Evolutionary conservation across 2,329 filamentous ascomycete genomes (phyloP), one percentile per base, ranked within the genome.

Genomic region (Knufia fluminis): DNA sequence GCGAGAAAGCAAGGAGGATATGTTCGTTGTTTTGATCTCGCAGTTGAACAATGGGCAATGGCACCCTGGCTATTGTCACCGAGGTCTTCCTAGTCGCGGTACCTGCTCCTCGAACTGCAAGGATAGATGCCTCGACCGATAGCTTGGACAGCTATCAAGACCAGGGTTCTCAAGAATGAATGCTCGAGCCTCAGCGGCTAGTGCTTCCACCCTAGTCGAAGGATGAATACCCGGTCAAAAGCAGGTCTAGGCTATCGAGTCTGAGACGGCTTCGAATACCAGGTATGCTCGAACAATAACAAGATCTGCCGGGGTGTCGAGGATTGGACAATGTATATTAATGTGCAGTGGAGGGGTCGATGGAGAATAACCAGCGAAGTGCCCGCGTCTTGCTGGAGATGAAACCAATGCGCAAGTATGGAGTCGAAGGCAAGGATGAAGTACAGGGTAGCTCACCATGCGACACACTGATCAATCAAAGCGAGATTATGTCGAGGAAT

Each of bases 401-500:
- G 9, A 44, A 19, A 17, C 24, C 41, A 19, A 17, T 44, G 41
- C 22, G 24, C 8, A 46, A 31, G 20, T 36, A 46, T 46, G 44
- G 44, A 38, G 44, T 22, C 33, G 31, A 23, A 14, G 24, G 26
- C 38, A 48, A 48, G 46, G 46, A 48, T 48, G 16, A 20, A 19
- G 16, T 20, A 3, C 16, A 7, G 28, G 46, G 38, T 42, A 26
- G 24, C 38, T 40, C 38, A 38, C 36, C 48, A 38, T 44, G 23
- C 33, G 40, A 38, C 22, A 36, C 41, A 24, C 14, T 31, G 48
- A 40, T 45, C 36, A 49, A 46, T 41, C 32, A 43, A 49, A 52
- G 45, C 46, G 51, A 49, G 48, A 50, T 43, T 52, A 45, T 54
- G 49, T 51, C 44, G 51, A 51, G 46, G 48, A 39, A 51, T 41